Base-by-base conservation (phyloP, 2,329 filamentous ascomycete species). In the Aspergillus uvarum region DNA sequence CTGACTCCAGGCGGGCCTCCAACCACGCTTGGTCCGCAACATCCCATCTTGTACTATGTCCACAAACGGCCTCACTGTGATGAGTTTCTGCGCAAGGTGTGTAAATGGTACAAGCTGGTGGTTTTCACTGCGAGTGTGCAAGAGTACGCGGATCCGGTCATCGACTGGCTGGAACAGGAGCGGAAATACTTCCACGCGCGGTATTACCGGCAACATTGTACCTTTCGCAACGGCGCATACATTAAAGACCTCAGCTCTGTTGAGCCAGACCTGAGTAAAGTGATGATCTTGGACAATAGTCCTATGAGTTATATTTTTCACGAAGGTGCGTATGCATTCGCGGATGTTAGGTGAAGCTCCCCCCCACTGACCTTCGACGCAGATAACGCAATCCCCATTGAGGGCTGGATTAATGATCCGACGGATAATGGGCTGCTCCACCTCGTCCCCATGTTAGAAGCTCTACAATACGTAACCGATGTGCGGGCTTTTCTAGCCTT, bases 351-450 rank as follows among this genome's bases (percentile, higher is more conserved):
- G 16, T 44, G 26, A 5, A 29, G 26, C 0, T 21, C 10, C 21
- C 21, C 16, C 29, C 11, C 8, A 26, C 48, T 53, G 60, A 44
- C 47, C n/a, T 29, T 59, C 59, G 56, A 62, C 10, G 38, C 47
- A 99, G 95, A 99, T 77, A 99, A 99, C 79, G 95, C 95, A 54
- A 97, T 99, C 71, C 95, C 95, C 3, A 98, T 99, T 73, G 94
- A 98, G 80, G 95, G 95, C 72, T 99, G 95, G 95, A 98, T 99
- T 79, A 96, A 89, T 76, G 95, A 99, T 79, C 95, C 95, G 22
- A 98, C 95, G 26, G 95, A 99, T 78, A 95, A 93, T 74, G 94
- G 97, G 73, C 82, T 99, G 66, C 84, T 98, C 76, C 92, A 98
- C 76, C 83, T 99, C 61, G 88, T 99, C 60, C 95, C 95, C 32